A percentile compares a stretch with the other conserved stretches of the same genome.
Evolutionary conservation across 768 basidiomycete genomes (phyloP).

Genomic region (Rhodotorula diobovata): DNA sequence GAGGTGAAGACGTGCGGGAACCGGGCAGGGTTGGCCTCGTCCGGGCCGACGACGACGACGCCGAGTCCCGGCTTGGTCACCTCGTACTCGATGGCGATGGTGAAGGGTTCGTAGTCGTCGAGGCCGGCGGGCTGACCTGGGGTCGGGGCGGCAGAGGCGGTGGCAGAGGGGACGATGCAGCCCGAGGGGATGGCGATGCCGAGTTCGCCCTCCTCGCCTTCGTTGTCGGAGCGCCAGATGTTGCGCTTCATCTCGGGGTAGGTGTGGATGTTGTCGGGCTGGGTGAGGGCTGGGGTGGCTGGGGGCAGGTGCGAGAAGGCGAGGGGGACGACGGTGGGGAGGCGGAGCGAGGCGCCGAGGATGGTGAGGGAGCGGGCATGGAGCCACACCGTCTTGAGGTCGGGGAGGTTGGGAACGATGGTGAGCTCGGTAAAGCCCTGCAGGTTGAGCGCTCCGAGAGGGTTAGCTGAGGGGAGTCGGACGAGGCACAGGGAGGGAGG

Average conservation of each 20-base stretch:
- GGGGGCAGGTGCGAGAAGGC: constrained; percentile 71
- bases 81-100: constrained; percentile 72
- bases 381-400: constrained; percentile 76
- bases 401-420: constrained; percentile 70
- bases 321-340: constrained; percentile 55
- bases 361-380: constrained; percentile 65
- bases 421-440: constrained; percentile 94
- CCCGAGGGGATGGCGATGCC: constrained; percentile 72
- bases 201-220: constrained; percentile 89
- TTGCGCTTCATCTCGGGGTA: constrained; percentile 91
- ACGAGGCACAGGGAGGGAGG: neutral
- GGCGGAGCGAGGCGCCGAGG: constrained; percentile 47
- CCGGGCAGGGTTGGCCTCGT: constrained; percentile 80
- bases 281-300: constrained; percentile 61
- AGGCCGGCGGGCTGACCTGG: constrained; percentile 39
- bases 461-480: too few relatives aligned
- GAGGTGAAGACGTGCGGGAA: constrained; percentile 90
- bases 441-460: neutral
- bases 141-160: constrained; percentile 1
- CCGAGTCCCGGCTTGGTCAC: constrained; percentile 77
- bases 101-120: constrained; percentile 70
- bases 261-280: constrained; percentile 65
- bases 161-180: constrained; percentile 19
- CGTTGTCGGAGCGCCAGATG: constrained; percentile 81
- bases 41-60: constrained; percentile 74